Evolutionary conservation across 139 green algal species (phyloP).

Genomic region (Penium margaritaceum): DNA sequence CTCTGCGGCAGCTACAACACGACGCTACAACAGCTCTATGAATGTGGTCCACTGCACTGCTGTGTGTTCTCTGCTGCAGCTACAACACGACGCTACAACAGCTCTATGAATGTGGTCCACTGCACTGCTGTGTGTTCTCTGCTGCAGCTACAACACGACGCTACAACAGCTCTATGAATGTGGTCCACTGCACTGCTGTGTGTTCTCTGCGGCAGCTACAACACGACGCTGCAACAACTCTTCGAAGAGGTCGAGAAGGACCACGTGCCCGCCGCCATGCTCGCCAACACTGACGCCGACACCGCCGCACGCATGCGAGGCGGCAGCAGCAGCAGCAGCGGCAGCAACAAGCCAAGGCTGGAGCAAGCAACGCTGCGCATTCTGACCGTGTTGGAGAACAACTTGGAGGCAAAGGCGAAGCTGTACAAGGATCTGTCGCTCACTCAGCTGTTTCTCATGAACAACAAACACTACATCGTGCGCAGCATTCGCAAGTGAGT

Average conservation of each 20-base stretch:
- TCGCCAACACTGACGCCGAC: background rate
- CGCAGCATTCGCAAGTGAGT: constrained; percentile 35
- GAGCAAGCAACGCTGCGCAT: constrained; percentile 22
- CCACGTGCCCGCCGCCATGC: background rate
- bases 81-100: too few species aligned
- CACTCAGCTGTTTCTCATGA: constrained; percentile 48
- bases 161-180: too few species aligned
- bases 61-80: too few species aligned
- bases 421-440: constrained; percentile 43
- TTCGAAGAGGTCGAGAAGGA: constrained; percentile 27
- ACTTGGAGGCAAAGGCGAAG: constrained; percentile 47
- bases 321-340: background rate
- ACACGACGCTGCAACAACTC: constrained; percentile 22
- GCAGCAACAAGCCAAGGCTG: constrained; percentile 11
- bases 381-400: constrained; percentile 35
- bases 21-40: too few species aligned
- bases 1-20: too few species aligned
- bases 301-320: too few species aligned
- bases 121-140: too few species aligned
- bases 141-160: too few species aligned
- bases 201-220: constrained; percentile 35
- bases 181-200: too few species aligned
- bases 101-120: too few species aligned
- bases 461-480: constrained; percentile 50
- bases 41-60: too few species aligned